Evolutionary conservation across 495 filamentous ascomycete species (phyloP), one percentile per base, ranked within the genome.

Genomic region (Aspergillus hancockii): DNA sequence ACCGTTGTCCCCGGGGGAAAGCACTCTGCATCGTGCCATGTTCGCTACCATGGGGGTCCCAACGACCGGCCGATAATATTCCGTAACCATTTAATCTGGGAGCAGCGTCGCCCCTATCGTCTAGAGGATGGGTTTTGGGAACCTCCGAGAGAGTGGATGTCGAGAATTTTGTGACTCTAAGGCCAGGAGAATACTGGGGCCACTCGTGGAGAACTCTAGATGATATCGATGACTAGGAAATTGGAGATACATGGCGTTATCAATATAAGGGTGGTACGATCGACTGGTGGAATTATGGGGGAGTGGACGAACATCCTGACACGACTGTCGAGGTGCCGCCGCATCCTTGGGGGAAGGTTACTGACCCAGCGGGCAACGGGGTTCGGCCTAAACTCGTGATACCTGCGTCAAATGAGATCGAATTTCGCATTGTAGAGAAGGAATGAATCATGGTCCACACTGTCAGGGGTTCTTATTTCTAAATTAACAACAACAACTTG

Each of bases 241-340:
- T 41, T n/a, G 9, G 38, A 16, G 38, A 41, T 41, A 41, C 38
- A 41, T 41, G 38, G 38, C 38, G 38, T 41, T 41, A 41, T 41
- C 38, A 6, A 3, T 41, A n/a, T 18, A 41, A 41, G 38, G 38
- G 38, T 16, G 38, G 38, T 41, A 40, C 51, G 8, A 16, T 53
- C n/a, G 28, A 53, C 32, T 53, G 51, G 51, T 53, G 51, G 51
- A 31, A 53, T 31, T 53, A 38, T 19, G 51, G 51, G 4, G 31
- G 28, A 30, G 4, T 38, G 32, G 51, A 40, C n/a, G 28, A 53
- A 21, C 51, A 53, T 23, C 18, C 31, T 6, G 51, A 53, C 38
- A 53, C 51, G 32, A 31, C 38, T 6, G 51, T 53, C 22, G 21
- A 32, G 21, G 3, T 53, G 32, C 51, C 38, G 16, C 38, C 14